Base-by-base conservation (phyloP, 495 filamentous ascomycete species). In the Aspergillus coremiiformis region DNA sequence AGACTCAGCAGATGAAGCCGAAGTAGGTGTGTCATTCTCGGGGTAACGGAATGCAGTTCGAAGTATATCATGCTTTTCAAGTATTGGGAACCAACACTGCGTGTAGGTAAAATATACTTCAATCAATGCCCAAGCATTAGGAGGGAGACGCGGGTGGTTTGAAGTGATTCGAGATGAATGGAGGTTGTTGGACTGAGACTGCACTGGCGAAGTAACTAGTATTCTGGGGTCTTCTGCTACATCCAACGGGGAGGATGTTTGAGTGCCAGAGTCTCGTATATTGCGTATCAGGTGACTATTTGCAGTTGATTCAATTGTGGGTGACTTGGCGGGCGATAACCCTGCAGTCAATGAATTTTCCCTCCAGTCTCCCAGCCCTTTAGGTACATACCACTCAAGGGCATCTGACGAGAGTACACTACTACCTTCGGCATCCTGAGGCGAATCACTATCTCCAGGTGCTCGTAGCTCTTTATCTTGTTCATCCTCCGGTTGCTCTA, bases 41-140 rank as follows among this genome's bases (percentile, higher is more conserved):
- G 71, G 68, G 59, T 74, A 58, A 32, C 66, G 67, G 51, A 76
- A 77, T 17, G 71, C 67, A 2, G 72, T 67, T 30, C 75, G 74
- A 26, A 81, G 66, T 14, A 87, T 68, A 51, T 81, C 79, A 54
- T 86, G 80, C 57, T 86, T 87, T 52, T 87, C 83, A 19, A 83
- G 68, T 43, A 89, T 85, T 6, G 85, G 85, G 29, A 88, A 77
- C 85, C 85, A 89, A 24, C 75, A 78, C 62, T 87, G 82, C 0
- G 85, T 88, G 55, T 85, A 86, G 10, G 84, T 80, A 57, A 87
- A 87, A 61, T 86, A 87, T 4, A 86, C 75, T 52, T 89, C 83
- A 24, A 89, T 69, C 6, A 89, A 70, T 65, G 84, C 43, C 76
- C 68, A 67, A 66, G 79, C 55, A 65, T 75, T 65, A 60, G 74